A percentile compares a stretch with the other conserved stretches of the same genome.
Conservation (phyloP, 228 moss, liverwort and hornwort genomes). For the Sphagnum magellanicum region DNA sequence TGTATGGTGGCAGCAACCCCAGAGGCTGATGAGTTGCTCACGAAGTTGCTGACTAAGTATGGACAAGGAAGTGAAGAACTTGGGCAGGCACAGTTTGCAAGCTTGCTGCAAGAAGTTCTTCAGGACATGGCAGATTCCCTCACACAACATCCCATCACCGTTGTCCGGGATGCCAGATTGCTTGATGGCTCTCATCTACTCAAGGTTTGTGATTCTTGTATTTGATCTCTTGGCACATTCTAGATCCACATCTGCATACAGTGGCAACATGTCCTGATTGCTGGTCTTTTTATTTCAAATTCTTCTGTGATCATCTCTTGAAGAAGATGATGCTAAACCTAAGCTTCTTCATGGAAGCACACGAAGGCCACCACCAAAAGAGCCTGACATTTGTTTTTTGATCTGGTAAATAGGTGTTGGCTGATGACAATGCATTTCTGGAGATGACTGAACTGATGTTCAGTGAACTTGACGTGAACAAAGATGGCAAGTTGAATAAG, state of each 20-base stretch:
- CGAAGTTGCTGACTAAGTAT: constrained; percentile 71
- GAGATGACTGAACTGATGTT: constrained; percentile 71
- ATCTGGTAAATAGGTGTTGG: constrained; percentile 54
- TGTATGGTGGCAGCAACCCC: constrained; percentile 55
- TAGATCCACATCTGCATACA: no score
- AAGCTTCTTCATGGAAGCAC: not conserved
- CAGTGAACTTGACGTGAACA: constrained; percentile 63
- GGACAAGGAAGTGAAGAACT: constrained; percentile 73
- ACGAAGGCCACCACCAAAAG: not conserved
- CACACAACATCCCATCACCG: constrained; percentile 62
- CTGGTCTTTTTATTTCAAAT: no score
- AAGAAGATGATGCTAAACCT: no score
- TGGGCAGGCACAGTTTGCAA: constrained; percentile 94
- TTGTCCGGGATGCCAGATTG: constrained; percentile 70
- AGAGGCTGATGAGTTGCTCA: constrained; percentile 69
- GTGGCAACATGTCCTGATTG: not conserved
- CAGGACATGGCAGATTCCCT: constrained; percentile 86
- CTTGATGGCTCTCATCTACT: constrained; percentile 78
- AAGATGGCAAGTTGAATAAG: constrained; percentile 67
- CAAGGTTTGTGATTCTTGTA: constrained; percentile 24
- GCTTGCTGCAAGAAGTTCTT: constrained; percentile 75
- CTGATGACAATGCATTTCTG: constrained; percentile 59
- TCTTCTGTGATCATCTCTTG: no score
- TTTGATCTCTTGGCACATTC: no score
- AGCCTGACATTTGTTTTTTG: not conserved